Evolutionary conservation across 2,329 filamentous ascomycete genomes (phyloP), one percentile per base, ranked within the genome.

Genomic region (Westerdykella sp.): DNA sequence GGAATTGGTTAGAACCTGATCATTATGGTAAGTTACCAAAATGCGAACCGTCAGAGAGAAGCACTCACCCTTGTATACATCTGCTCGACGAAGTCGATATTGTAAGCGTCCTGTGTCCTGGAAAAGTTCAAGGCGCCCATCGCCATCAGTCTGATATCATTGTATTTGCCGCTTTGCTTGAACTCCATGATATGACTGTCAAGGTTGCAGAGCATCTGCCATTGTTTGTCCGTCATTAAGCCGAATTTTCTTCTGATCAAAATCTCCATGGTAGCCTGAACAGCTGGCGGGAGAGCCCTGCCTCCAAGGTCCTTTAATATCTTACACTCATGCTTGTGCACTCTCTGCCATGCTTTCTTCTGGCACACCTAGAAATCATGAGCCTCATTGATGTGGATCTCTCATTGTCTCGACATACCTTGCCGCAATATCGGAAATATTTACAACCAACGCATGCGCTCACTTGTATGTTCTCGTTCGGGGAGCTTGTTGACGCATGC

Each of bases 291-390:
- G 2, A 82, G 63, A 31, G 64, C 57, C 39, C 60, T 66, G 28
- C 60, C 54, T 14, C 65, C 59, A 4, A 77, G 59, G 7, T 61
- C 60, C 35, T 68, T 67, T 41, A 76, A 74, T 6, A 76, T 69
- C 22, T 73, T 69, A 55, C 80, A 84, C 62, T 83, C 79, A 44
- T 74, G 62, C 42, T 79, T 80, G 65, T 84, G 80, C 9, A 70
- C 69, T 14, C 71, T 67, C 40, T 72, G 75, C 80, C 80, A 84
- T 21, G 79, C 73, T 53, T 72, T 69, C 35, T 69, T 64, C 65
- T 84, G 80, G 57, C 80, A 84, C 22, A 56, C 64, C 77, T 82
- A 36, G n/a, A 23, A 11, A 12, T 11, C 37, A 35, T 40, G 15
- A 34, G 22, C 23, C 12, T 41, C 14, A 13, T 39, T 32, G 40